A percentile compares a stretch with the other conserved stretches of the same genome.
Evolutionary conservation across 2,329 filamentous ascomycete genomes (phyloP).

Genomic region (Huntiella savannae): DNA sequence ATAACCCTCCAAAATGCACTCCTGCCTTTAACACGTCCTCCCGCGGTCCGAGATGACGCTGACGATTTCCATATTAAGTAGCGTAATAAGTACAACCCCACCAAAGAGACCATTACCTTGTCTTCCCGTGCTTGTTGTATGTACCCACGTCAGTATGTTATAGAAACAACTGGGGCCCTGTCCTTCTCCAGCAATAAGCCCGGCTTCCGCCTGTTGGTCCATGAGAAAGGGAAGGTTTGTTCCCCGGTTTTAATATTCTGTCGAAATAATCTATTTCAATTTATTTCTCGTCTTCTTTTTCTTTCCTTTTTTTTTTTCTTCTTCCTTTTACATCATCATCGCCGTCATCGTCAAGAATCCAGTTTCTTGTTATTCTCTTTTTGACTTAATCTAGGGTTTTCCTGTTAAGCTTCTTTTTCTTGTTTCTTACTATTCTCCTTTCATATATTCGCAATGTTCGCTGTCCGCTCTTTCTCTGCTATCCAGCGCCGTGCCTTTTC

Average conservation of each 20-base stretch:
- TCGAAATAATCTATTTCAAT: not conserved
- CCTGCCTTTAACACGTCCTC: too few species aligned
- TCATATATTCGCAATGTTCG: conserved; percentile 43
- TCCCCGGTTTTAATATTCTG: too few species aligned
- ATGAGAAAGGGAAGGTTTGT: too few species aligned
- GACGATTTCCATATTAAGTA: too few species aligned
- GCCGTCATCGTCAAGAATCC: conserved; percentile 8
- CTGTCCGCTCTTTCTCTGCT: conserved; percentile 29
- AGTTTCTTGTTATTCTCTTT: conserved; percentile 3
- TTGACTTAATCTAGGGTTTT: not conserved
- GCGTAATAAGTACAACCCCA: too few species aligned
- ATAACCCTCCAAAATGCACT: too few species aligned
- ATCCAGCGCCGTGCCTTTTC: conserved; percentile 68
- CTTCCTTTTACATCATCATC: conserved; percentile 1
- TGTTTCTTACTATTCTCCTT: conserved; percentile 12
- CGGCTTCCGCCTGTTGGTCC: not conserved
- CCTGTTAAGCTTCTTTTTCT: conserved; percentile 11
- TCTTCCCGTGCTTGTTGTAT: too few species aligned
- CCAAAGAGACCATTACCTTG: too few species aligned
- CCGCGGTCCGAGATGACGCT: too few species aligned
- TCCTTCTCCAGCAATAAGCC: not conserved
- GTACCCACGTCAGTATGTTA: too few species aligned
- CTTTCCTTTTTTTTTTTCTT: conserved; percentile 2
- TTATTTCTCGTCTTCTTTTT: not conserved
- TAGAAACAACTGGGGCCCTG: too few species aligned